These are phyloP conservation scores for Gossypium laxum DNA, from an alignment of 441 rosid genomes.

Conservation along the genomic window DNA sequence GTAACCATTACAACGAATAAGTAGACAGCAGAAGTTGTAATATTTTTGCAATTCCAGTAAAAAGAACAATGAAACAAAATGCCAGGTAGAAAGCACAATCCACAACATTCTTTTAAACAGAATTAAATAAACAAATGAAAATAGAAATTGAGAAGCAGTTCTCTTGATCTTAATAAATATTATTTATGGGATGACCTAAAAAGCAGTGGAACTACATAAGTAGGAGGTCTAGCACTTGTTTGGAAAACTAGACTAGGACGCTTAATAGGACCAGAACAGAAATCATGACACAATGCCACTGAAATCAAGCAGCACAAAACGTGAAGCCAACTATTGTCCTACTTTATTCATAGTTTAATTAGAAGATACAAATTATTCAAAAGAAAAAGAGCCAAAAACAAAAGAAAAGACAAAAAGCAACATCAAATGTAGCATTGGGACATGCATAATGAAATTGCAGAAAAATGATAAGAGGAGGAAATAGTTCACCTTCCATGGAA, in stretches of 20 bases:
- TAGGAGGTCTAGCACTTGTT: background rate
- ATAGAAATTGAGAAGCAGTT: background rate
- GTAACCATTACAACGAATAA: background rate
- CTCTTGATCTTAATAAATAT: background rate
- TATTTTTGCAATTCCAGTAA: background rate
- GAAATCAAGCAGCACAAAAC: background rate
- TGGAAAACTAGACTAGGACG: background rate
- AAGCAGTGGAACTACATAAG: background rate
- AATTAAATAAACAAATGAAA: background rate
- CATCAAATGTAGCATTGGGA: background rate
- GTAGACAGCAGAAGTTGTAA: background rate
- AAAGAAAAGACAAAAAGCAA: background rate
- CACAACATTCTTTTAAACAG: background rate
- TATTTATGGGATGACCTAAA: background rate
- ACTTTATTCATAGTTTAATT: background rate
- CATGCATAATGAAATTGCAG: background rate
- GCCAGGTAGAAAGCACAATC: background rate
- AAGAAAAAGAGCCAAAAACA: background rate
- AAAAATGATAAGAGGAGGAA: conserved; percentile 1
- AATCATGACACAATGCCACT: background rate
- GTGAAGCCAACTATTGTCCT: background rate
- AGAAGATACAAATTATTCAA: background rate
- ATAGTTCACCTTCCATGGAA: conserved; percentile 83
- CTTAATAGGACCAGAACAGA: background rate
- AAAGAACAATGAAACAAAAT: background rate